Evolutionary conservation across 2,329 filamentous ascomycete species (phyloP).

Genomic region (Penicillium sp.): DNA sequence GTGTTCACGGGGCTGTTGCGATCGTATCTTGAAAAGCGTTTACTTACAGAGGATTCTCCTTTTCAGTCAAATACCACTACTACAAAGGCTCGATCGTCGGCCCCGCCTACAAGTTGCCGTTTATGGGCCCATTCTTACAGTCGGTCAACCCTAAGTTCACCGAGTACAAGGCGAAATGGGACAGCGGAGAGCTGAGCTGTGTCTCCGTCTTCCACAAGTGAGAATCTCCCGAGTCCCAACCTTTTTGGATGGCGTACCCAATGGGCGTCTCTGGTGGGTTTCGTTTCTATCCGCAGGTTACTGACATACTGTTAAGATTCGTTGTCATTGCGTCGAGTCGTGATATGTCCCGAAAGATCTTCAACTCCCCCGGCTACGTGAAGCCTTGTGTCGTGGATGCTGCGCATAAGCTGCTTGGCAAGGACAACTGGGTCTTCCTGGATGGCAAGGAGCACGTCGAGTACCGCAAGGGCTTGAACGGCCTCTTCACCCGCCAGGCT

Average conservation of each 20-base stretch:
- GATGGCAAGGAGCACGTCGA: conserved; percentile 93
- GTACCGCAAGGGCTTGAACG: conserved; percentile 94
- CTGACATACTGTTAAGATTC: conserved; percentile 55
- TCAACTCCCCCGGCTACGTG: conserved; percentile 87
- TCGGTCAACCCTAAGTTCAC: conserved; percentile 88
- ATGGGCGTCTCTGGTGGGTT: background rate
- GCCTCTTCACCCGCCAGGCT: conserved; percentile 85
- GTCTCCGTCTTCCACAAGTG: conserved; percentile 99
- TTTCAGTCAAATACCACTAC: conserved; percentile 65
- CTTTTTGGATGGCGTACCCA: background rate
- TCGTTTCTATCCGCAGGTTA: background rate
- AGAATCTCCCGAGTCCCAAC: conserved; percentile 23
- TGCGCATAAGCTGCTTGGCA: conserved; percentile 85
- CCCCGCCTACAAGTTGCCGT: conserved; percentile 70
- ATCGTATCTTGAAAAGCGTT: conserved; percentile 2
- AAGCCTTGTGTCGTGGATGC: conserved; percentile 96
- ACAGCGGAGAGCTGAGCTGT: conserved; percentile 84
- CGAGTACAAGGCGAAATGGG: conserved; percentile 88
- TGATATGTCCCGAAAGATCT: conserved; percentile 92
- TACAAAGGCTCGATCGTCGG: conserved; percentile 72
- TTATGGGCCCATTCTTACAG: conserved; percentile 92
- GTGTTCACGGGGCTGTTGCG: background rate
- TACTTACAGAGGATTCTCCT: conserved; percentile 8
- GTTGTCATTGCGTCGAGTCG: conserved; percentile 93
- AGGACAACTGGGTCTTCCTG: conserved; percentile 94